Base-by-base conservation (phyloP, 1,284 basidiomycete genomes). In the Gomphus sp. region DNA sequence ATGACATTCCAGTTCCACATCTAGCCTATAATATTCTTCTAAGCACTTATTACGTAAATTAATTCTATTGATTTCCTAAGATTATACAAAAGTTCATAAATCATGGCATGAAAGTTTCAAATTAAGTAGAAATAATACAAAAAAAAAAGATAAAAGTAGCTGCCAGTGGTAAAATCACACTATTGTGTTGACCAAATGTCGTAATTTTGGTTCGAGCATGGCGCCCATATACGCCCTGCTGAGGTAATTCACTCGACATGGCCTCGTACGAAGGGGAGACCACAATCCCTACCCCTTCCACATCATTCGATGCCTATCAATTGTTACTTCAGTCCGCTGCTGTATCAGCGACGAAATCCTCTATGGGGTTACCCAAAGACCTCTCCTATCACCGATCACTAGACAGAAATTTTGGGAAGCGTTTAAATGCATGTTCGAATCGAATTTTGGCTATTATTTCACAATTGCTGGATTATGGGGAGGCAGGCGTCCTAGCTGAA, bases 351-450 rank as follows among this genome's bases (percentile, higher is more conserved):
- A 87, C 85, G 3, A 78, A 81, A 60, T 73, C 77, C 56, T 78
- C 86, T 0, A 79, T 79, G 4, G 72, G 73, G 0, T 72, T 89
- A 6, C 87, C 87, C 12, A 58, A 72, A 10, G 93, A 95, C 71
- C 74, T 96, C 61, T 73, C 78, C 49, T 96, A 95, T 70, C 89
- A 96, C 71, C 84, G 89, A 44, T 90, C 93, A 2, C 80, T 97
- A 63, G 88, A 95, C 70, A 72, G 79, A 14, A 76, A 74, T 12
- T 79, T 96, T 61, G 85, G 85, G 2, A 77, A 74, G 53, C 80
- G 84, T 60, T 71, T 91, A 28, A 89, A 91, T 63, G 69, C 68
- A 6, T 80, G 85, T 63, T 85, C 85, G 0, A 71, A 77, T 33
- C 76, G 80, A 47, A 75, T 91, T 1, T 74, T 91, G 10, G 67